Percentiles rank a stretch among this genome's conserved stretches.
These are phyloP conservation scores for Tritrichomonas musculus DNA, from an alignment of 208 protist genomes.

Conservation along the genomic window DNA sequence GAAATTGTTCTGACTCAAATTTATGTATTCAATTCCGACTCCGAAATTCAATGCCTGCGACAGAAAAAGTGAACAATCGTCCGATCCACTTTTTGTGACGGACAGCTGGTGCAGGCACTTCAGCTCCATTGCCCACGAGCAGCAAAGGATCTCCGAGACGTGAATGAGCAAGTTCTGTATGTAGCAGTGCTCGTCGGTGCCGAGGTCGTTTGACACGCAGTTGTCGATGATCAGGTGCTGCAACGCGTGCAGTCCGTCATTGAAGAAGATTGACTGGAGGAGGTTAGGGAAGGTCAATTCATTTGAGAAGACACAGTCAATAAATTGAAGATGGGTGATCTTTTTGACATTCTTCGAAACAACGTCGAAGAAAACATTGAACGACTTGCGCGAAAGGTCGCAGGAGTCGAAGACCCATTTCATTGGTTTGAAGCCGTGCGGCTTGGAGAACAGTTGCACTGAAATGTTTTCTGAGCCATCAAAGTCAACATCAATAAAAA, in stretches of 20 bases:
- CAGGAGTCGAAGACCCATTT: background rate
- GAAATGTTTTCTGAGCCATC: background rate
- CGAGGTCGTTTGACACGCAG: background rate
- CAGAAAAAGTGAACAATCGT: background rate
- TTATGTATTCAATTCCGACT: background rate
- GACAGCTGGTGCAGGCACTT: background rate
- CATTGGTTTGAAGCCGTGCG: background rate
- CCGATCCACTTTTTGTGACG: background rate
- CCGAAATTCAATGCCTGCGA: background rate
- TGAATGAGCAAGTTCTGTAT: background rate
- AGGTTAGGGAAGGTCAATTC: background rate
- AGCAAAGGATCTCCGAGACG: background rate
- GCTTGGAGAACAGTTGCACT: background rate
- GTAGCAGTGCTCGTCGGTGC: background rate
- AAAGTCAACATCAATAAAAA: background rate
- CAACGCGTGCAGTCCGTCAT: background rate
- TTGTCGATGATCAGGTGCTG: background rate
- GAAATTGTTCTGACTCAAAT: background rate
- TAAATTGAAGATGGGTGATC: background rate
- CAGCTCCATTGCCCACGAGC: background rate
- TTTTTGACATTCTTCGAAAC: background rate
- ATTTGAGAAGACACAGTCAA: background rate
- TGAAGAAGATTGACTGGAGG: conserved; percentile 26
- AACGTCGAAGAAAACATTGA: background rate
- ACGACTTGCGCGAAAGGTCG: background rate